Base-by-base conservation (phyloP, 2,329 filamentous ascomycete genomes). In the Tothia fuscella region DNA sequence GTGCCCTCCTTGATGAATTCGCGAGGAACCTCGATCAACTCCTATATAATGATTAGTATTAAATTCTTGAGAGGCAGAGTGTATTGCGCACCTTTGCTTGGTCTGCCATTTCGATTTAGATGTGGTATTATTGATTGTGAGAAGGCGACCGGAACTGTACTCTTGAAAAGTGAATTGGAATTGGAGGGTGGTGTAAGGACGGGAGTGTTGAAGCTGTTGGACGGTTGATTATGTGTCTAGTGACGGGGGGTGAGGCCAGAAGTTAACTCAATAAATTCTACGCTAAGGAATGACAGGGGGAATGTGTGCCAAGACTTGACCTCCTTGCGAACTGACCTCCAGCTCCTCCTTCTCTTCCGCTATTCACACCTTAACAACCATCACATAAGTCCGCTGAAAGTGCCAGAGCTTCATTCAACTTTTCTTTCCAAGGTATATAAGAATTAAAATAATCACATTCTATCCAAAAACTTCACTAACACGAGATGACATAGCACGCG, bases 1-100 rank as follows among this genome's bases (percentile, higher is more conserved):
- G 73, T 66, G 56, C 74, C 74, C 47, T 77, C 74, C 56, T 65
- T 71, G 56, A 46, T 13, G 43, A 46, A 46, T 20, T 46, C 44
- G 19, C 31, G 21, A 28, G 44, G 44, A 14, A 46, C 35, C 19
- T 46, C 43, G 10, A 31, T 31, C 29, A 46, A 21, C 32, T 46
- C 44, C 43, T 46, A 16, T 10, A 45, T 17, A 14, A 21, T 16
- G 19, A 20, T 29, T 40, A 31, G 25, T 30, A 13, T 21, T 20
- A 28, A 20, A 22, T 13, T n/a, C 19, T 12, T 9, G 16, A 40
- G 24, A 40, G 13, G 16, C 9, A 14, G 16, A 19, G 25, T 10
- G 5, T 10, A 13, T 6, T 10, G 20, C 36, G 26, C 34, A 44
- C 42, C 36, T 44, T 44, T 24, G 40, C 14, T 25, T 44, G 34